These are phyloP conservation scores for Cladobotryum protrusum DNA, from an alignment of 2,329 filamentous ascomycete species.

Conservation along the genomic window DNA sequence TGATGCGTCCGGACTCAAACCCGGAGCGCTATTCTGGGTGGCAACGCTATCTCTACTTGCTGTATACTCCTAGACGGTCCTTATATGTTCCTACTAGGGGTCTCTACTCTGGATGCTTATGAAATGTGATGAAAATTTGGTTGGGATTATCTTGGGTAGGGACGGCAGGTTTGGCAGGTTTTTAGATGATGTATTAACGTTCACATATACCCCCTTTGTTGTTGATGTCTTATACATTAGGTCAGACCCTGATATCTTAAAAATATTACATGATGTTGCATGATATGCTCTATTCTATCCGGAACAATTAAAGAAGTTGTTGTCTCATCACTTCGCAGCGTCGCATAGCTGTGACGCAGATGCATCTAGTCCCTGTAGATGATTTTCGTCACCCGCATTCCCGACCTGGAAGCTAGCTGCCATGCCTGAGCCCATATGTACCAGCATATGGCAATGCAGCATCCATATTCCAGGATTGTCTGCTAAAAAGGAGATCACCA, in stretches of 20 bases:
- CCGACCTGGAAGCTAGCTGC: conserved; percentile 21
- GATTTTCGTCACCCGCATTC: conserved; percentile 13
- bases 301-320: not conserved
- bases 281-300: conserved; percentile 4
- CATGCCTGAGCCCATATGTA: conserved; percentile 22
- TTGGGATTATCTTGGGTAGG: no score
- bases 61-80: conserved; percentile 1
- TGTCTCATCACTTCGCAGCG: not conserved
- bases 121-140: not conserved
- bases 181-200: not conserved
- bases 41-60: conserved; percentile 2
- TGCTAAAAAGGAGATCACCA: conserved; percentile 17
- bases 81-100: not conserved
- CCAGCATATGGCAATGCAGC: conserved; percentile 25
- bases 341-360: conserved; percentile 14
- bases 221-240: conserved; percentile 4
- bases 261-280: not conserved
- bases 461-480: conserved; percentile 23
- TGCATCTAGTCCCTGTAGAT: conserved; percentile 12
- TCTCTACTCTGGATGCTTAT: conserved; percentile 8
- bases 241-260: no score
- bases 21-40: not conserved
- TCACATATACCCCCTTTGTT: conserved; percentile 2
- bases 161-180: no score
- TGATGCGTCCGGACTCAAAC: not conserved